Base-by-base conservation (phyloP, 345 rosid species). In the Citrus unshiu region DNA sequence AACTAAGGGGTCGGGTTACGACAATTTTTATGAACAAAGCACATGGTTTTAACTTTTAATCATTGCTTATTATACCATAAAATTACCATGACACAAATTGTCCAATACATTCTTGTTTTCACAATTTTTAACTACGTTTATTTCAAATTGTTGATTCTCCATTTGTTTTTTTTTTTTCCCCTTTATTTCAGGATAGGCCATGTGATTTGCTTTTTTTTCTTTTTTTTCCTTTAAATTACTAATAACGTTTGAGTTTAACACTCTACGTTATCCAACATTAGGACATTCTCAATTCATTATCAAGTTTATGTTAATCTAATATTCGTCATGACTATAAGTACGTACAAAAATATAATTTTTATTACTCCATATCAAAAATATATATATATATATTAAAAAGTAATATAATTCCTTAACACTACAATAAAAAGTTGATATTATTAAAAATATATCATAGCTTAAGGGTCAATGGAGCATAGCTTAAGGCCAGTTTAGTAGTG, bases 21-120 rank as follows among this genome's bases (percentile, higher is more conserved):
- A 9, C 21, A 37, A 21, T 21, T 72, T 57, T 72, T 22, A 34
- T 21, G 4, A 22, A 56, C 29, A 7, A 22, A 34, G 70, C 76
- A 70, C 81, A 70, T 62, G 76, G 63, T 35, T 70, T 70, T 46
- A 61, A 70, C 61, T 35, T 70, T 70, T 46, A 61, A 70, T 70
- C 75, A 78, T 70, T 60, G 60, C 62, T 19, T 27, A 27, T 46
- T 13, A 46, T 46, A 46, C 18, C 51, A 0, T 46, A 12, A 10
- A 10, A 10, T 46, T 1, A 1, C 14, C 16, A 13, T 46, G 54
- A 71, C 34, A 54, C 37, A 30, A 27, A 9, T 54, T 71, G 21
- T 71, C 40, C 18, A 51, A 19, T 29, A 40, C 58, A 18, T 54
- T 16, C 19, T 4, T 4, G 22, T 16, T 18, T 18, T 19, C 22